Conservation (phyloP, 805 yeast genomes). For the Ogataea salicorniae region DNA sequence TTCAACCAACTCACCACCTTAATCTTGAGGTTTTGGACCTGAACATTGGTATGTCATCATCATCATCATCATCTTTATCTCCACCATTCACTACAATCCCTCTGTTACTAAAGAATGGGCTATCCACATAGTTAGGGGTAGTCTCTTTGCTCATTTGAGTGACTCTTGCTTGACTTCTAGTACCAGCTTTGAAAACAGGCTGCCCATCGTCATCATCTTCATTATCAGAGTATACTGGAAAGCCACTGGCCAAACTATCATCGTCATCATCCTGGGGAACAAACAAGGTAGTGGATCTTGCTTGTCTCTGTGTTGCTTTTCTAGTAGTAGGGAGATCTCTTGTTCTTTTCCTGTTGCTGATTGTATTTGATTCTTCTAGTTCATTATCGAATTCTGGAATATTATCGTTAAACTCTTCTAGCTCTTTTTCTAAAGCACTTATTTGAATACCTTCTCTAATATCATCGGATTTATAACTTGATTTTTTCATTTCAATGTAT, state of each 20-base stretch:
- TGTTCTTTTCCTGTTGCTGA: not conserved
- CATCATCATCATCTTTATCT: constrained; percentile 15
- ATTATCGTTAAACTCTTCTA: not conserved
- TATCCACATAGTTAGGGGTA: too few relatives aligned
- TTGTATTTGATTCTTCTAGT: constrained; percentile 1
- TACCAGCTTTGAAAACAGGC: not conserved
- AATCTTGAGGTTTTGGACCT: constrained; percentile 20
- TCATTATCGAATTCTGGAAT: constrained; percentile 17
- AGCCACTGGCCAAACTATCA: not conserved
- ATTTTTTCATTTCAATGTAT: constrained; percentile 9
- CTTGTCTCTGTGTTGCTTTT: too few relatives aligned
- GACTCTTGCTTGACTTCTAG: not conserved
- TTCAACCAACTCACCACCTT: not conserved
- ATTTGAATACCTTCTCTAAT: constrained; percentile 10
- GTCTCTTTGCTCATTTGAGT: not conserved
- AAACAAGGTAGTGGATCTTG: not conserved
- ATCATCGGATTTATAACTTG: constrained; percentile 10
- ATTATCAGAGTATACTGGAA: not conserved
- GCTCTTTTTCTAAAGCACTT: constrained; percentile 1
- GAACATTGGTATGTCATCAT: constrained; percentile 29
- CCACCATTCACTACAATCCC: not conserved
- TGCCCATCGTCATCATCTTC: constrained; percentile 5
- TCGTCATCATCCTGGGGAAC: not conserved
- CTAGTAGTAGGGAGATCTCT: too few relatives aligned
- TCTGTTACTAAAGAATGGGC: not conserved